These are phyloP conservation scores for Penicillium tannophilum DNA, from an alignment of 495 filamentous ascomycete species.

Conservation along the genomic window DNA sequence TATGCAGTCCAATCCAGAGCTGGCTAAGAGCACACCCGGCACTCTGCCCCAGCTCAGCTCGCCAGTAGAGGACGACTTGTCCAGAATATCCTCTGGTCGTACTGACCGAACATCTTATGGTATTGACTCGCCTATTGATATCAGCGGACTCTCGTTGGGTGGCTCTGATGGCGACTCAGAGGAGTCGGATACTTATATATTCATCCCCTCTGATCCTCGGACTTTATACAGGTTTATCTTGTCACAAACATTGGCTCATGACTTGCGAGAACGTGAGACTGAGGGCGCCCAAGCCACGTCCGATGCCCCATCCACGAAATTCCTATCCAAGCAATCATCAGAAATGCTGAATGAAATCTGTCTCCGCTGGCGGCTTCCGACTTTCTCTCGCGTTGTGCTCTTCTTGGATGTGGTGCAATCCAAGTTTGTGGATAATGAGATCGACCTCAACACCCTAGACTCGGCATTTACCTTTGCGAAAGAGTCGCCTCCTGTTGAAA, in stretches of 20 bases:
- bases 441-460: constrained; percentile 78
- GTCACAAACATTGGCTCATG: constrained; percentile 70
- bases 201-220: constrained; percentile 85
- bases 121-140: constrained; percentile 76
- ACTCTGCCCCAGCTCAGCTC: constrained; percentile 55
- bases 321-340: constrained; percentile 79
- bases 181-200: constrained; percentile 71
- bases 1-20: constrained; percentile 80
- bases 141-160: constrained; percentile 68
- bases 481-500: constrained; percentile 57
- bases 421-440: constrained; percentile 85
- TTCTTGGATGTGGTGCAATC: constrained; percentile 83
- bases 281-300: constrained; percentile 55
- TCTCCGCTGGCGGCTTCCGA: constrained; percentile 87
- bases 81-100: constrained; percentile 54
- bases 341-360: constrained; percentile 85
- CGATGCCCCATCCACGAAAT: constrained; percentile 56
- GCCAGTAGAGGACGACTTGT: constrained; percentile 52
- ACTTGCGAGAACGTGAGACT: constrained; percentile 59
- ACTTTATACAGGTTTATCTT: constrained; percentile 78
- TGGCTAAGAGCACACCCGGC: constrained; percentile 67
- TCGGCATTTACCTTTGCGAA: constrained; percentile 81
- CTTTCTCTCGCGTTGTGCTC: constrained; percentile 75
- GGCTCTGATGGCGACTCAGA: constrained; percentile 49
- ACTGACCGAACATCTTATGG: constrained; percentile 57